These are phyloP conservation scores for Bidens hawaiensis DNA, from an alignment of 140 eudicot genomes.

Conservation along the genomic window DNA sequence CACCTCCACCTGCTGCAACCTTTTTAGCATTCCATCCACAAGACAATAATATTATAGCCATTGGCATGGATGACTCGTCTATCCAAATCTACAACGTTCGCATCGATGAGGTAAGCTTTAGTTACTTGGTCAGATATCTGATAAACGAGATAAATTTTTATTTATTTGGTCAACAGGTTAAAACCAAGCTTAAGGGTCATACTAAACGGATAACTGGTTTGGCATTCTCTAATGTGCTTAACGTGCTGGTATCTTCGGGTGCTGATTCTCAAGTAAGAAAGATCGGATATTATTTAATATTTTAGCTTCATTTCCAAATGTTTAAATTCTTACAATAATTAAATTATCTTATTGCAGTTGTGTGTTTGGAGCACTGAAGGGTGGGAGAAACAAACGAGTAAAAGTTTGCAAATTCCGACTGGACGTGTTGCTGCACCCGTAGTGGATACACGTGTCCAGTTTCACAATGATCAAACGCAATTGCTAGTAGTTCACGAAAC, in stretches of 20 bases:
- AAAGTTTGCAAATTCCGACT: constrained; percentile 54
- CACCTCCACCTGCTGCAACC: background rate
- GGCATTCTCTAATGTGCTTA: constrained; percentile 57
- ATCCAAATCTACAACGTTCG: constrained; percentile 72
- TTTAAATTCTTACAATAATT: background rate
- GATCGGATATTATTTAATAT: background rate
- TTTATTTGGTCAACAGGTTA: constrained; percentile 34
- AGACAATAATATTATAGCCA: constrained; percentile 64
- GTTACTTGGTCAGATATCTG: constrained; percentile 8
- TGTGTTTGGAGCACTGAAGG: constrained; percentile 67
- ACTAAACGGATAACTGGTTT: constrained; percentile 57
- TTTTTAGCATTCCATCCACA: background rate
- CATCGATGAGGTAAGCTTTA: constrained; percentile 54
- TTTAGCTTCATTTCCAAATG: background rate
- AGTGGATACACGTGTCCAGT: constrained; percentile 59
- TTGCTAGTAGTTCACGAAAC: constrained; percentile 56
- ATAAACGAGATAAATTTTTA: no score
- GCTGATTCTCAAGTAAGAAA: constrained; percentile 66
- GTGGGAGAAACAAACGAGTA: constrained; percentile 63
- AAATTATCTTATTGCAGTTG: constrained; percentile 27
- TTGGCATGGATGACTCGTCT: constrained; percentile 75
- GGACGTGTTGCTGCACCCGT: constrained; percentile 52
- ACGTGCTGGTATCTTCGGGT: constrained; percentile 62
- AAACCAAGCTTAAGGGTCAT: constrained; percentile 58
- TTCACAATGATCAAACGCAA: constrained; percentile 62